These are phyloP conservation scores for Ustanciosporium gigantosporum DNA, from an alignment of 1,284 basidiomycete genomes.

Conservation along the genomic window DNA sequence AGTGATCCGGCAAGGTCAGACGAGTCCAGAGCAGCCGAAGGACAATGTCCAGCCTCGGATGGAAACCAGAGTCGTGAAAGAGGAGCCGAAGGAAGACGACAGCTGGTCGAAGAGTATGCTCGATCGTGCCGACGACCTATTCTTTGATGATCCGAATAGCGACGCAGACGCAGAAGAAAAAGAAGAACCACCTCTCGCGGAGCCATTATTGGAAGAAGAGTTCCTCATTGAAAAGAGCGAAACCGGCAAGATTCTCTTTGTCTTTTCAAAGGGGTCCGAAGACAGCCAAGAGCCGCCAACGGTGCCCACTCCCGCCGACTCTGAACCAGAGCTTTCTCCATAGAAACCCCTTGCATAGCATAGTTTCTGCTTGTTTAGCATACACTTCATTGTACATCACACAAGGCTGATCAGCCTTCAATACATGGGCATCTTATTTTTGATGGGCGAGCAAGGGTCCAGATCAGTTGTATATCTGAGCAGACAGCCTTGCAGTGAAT, in stretches of 20 bases:
- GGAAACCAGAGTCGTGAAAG: constrained; percentile 2
- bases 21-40: background rate
- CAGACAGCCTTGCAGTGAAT: no score
- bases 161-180: constrained; percentile 1
- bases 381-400: no score
- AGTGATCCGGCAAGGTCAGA: constrained; percentile 5
- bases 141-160: constrained; percentile 4
- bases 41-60: no score
- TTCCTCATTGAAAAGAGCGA: constrained; percentile 19
- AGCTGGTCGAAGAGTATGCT: constrained; percentile 24
- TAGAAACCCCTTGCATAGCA: no score
- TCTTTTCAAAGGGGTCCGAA: constrained; percentile 35
- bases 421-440: no score
- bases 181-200: no score
- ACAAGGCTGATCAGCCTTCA: no score
- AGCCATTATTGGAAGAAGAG: background rate
- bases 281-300: background rate
- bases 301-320: no score
- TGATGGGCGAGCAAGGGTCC: no score
- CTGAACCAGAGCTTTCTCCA: no score
- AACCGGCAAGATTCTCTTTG: constrained; percentile 35
- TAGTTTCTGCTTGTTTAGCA: no score
- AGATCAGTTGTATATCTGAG: no score
- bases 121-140: constrained; percentile 18
- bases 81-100: constrained; percentile 4